phyloP scores from a whole-genome alignment of 441 rosid species.

The Populus hybrid region DNA sequence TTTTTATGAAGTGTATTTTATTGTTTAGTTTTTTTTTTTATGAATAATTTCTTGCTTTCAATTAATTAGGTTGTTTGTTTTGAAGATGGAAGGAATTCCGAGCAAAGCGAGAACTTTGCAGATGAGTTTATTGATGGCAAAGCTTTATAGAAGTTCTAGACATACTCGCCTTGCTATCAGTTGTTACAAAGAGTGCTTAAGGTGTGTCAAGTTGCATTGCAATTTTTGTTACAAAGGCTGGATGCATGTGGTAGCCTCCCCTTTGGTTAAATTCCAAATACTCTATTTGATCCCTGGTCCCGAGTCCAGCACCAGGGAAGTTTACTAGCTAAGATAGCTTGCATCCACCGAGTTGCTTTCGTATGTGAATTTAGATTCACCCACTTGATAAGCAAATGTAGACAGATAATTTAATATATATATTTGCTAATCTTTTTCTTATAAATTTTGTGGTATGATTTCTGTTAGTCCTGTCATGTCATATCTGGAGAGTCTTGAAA shows the following conservation, averaged over 20 bases:
- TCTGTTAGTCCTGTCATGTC: background rate
- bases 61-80: constrained; percentile 18
- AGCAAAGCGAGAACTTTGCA: constrained; percentile 86
- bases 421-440: background rate
- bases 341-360: background rate
- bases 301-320: background rate
- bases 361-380: background rate
- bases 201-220: constrained; percentile 38
- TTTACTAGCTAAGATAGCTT: background rate
- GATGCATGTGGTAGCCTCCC: background rate
- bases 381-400: background rate
- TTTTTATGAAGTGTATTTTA: constrained; percentile 1
- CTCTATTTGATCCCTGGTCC: background rate
- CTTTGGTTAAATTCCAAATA: background rate
- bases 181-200: constrained; percentile 86
- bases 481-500: background rate
- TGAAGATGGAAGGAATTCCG: constrained; percentile 87
- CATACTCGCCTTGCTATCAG: constrained; percentile 79
- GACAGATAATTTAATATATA: background rate
- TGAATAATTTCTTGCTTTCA: background rate
- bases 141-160: constrained; percentile 82
- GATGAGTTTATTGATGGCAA: constrained; percentile 91
- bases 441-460: background rate
- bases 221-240: background rate
- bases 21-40: background rate